Evolutionary conservation across 163 green algal genomes (phyloP).

Genomic region (Prototheca stagnorum): DNA sequence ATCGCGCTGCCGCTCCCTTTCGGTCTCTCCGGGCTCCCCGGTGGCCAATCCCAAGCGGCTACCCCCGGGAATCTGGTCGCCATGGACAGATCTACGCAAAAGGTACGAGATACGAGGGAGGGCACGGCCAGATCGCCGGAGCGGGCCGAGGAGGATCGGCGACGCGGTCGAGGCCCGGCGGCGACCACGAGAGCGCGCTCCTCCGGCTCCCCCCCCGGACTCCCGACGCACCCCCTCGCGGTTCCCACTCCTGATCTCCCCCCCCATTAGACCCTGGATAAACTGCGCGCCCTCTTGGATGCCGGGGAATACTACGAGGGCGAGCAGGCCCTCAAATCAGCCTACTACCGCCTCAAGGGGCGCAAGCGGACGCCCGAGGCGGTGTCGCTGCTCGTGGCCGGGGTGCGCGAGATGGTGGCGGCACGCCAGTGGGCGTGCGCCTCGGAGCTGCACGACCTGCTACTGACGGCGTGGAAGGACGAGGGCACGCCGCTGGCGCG

Average conservation of each 20-base stretch:
- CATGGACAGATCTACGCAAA: too few relatives aligned
- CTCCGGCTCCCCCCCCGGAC: background rate
- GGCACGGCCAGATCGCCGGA: background rate
- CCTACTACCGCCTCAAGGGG: background rate
- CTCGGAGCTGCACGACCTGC: background rate
- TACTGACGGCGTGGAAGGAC: background rate
- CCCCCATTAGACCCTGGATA: background rate
- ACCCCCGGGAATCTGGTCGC: too few relatives aligned
- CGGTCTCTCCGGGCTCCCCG: too few relatives aligned
- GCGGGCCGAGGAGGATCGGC: background rate
- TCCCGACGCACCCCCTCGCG: background rate
- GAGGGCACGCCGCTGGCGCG: background rate
- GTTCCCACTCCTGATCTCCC: background rate
- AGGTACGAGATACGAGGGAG: too few relatives aligned
- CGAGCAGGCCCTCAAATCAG: background rate
- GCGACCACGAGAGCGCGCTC: too few relatives aligned
- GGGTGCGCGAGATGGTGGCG: too few relatives aligned
- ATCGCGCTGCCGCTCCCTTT: too few relatives aligned
- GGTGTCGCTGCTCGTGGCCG: too few relatives aligned
- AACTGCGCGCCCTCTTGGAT: background rate
- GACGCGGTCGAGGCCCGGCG: too few relatives aligned
- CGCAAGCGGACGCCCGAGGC: background rate
- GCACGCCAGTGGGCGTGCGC: background rate
- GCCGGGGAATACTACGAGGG: background rate
- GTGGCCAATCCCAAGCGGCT: too few relatives aligned